Base-by-base conservation (phyloP, 768 basidiomycete species). In the Infundibulicybe gibba region DNA sequence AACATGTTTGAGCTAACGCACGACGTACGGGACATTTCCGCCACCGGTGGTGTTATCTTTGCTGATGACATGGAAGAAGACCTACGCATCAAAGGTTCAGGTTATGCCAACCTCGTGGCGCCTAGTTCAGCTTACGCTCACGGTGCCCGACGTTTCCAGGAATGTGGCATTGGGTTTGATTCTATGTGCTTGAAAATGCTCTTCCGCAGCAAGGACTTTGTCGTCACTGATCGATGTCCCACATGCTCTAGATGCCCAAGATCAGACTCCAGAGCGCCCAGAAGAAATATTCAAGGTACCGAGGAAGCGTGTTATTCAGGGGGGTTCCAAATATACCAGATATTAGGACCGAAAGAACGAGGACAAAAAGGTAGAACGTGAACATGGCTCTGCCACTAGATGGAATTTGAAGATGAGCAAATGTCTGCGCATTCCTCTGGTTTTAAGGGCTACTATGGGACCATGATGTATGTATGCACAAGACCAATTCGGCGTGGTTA, bases 101-200 rank as follows among this genome's bases (percentile, higher is more conserved):
- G 6, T 32, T 5, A 32, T 25, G 6, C 17, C 5, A 31, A 44
- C 9, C 6, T 9, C 11, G 6, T 25, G 8, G 8, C 25, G 32
- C 43, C 11, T 6, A 3, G 14, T 8, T 17, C 19, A 34, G 21
- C 14, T 5, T 20, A 15, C 11, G 41, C 15, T 19, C 43, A 40
- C 32, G 33, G 15, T 19, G n/a, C 40, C 33, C 9, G 61, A 34
- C 12, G 52, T 55, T n/a, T 55, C 32, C 3, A 31, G 19, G 54
- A 43, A 6, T 12, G 15, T 33, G 39, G 40, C 32, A 25, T 12
- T 38, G 20, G 20, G 16, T 13, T n/a, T n/a, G 20, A 31, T 19
- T 51, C 33, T 37, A 19, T 66, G 53, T 25, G 55, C 56, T 10
- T 42, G 41, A 43, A 68, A 66, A 55, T 65, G 60, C 42, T 53